Base-by-base conservation (phyloP, 2,329 filamentous ascomycete species). In the Colletotrichum tropicale region DNA sequence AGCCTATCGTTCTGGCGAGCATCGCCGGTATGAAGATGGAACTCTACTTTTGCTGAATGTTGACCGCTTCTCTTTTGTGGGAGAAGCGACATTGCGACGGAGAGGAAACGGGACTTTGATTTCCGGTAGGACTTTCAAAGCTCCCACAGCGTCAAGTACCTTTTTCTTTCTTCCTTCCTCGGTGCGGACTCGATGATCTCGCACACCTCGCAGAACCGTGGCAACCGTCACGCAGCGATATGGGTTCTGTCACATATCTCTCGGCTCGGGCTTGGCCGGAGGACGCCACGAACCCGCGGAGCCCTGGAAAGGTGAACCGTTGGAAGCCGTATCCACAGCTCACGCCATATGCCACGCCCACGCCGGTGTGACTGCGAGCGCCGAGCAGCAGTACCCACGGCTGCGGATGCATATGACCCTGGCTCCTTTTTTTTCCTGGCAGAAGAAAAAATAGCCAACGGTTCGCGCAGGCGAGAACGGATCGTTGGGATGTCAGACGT, bases 321-420 rank as follows among this genome's bases (percentile, higher is more conserved):
- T 75, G 56, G 69, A 55, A 72, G n/a, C 43, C 21, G 55, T 55
- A 36, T 67, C 73, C 74, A 70, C 66, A 62, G 36, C 65, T 76
- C 70, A 74, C 74, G 70, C 70, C 65, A 70, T 48, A 48, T 76
- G 71, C 74, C 58, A 36, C 65, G 65, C 74, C 65, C 43, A 21
- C 43, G 52, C 74, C 65, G 60, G 66, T 74, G 74, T 74, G 70
- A 76, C 74, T 21, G 56, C 43, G 32, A 32, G 32, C 28, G 24
- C 26, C 16, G 64, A 76, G 62, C 30, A 62, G 69, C 38, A 72
- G 38, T 56, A 67, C 61, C 72, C 55, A 64, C 62, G 61, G 55
- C 70, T 24, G 43, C 62, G 69, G 55, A 34, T 60, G 66, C 58
- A 70, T 48, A 71, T 48, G n/a, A 71, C 48, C 69, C 65, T 28